Base-by-base conservation (phyloP, 78 protist species). In the Goniomonas avonlea region DNA sequence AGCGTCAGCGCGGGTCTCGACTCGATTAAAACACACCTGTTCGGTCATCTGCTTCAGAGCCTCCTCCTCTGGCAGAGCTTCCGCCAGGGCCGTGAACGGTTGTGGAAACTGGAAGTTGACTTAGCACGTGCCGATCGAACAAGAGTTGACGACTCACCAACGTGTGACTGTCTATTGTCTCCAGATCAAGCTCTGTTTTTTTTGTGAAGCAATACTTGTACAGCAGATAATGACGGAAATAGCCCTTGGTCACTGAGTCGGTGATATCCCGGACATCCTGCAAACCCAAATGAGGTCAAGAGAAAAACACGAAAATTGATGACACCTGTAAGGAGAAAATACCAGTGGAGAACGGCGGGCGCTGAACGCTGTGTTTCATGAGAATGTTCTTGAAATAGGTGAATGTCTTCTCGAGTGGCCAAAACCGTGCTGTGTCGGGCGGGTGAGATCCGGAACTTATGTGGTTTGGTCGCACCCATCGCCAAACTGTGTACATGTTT, bases 321-420 rank as follows among this genome's bases (percentile, higher is more conserved):
- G 25, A 45, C 53, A 45, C 53, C 53, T 63, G 74, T 25, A 66
- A 41, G n/a, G 47, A 15, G 69, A 77, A 77, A 32, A 53, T 50
- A 11, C 69, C 59, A 17, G 56, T 35, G 40, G 65, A 45, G 70
- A 40, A 77, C 17, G 81, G 81, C 31, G 81, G 81, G 0, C 81
- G 60, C 29, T 77, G 65, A 21, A 77, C 81, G 39, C 75, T 47
- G 70, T 77, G 81, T 3, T 35, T 47, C 3, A 77, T 5, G 4
- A 77, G 58, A 0, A 77, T 39, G n/a, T 50, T 39, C 8, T 32
- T 3, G 68, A 77, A 77, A 39, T 5, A 37, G 21, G 25, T 27
- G 65, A 77, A 77, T 50, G 56, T 66, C 4, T 15, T 4, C 5
- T 23, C 8, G 27, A 37, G 40, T 0, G 55, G 55, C 55, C 7